Evolutionary conservation across 352 stramenopile species (phyloP).

Genomic region (Phytopythium aichiense): DNA sequence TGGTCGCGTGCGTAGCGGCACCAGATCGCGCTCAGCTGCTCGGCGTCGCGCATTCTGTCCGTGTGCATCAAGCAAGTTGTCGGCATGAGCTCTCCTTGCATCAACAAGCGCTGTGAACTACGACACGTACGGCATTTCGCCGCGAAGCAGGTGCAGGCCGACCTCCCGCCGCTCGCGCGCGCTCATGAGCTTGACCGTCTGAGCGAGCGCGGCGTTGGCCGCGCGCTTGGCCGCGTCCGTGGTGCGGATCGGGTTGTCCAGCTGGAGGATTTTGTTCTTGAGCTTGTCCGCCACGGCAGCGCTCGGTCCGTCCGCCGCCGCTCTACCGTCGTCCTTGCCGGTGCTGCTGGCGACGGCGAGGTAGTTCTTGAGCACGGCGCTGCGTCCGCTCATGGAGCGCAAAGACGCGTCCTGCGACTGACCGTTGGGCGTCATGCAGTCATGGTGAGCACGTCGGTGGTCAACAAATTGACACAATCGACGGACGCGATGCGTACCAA

Average conservation of each 20-base stretch:
- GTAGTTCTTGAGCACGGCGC: constrained; percentile 23
- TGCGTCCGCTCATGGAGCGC: constrained; percentile 3
- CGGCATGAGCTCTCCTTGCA: background rate
- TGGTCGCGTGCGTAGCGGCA: constrained; percentile 52
- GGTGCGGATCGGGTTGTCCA: constrained; percentile 67
- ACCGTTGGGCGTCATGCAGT: background rate
- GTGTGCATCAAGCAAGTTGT: background rate
- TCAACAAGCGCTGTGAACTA: background rate
- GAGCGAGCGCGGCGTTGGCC: constrained; percentile 28
- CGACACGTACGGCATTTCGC: constrained; percentile 39
- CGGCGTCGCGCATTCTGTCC: constrained; percentile 34
- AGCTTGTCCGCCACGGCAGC: constrained; percentile 38
- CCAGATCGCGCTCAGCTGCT: constrained; percentile 68
- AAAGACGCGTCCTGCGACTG: constrained; percentile 11
- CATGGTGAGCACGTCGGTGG: background rate
- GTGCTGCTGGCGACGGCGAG: constrained; percentile 6
- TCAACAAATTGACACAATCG: background rate
- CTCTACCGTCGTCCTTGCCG: constrained; percentile 7
- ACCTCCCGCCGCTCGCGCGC: constrained; percentile 52
- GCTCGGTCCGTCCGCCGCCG: constrained; percentile 4
- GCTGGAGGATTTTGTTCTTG: constrained; percentile 75
- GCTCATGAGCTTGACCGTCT: constrained; percentile 57
- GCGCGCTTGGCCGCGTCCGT: constrained; percentile 24
- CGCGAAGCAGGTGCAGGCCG: constrained; percentile 48
- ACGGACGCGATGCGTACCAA: constrained; percentile 21